Percentiles rank a stretch among this genome's conserved stretches.
phyloP scores from a whole-genome alignment of 2,329 filamentous ascomycete species.

The Pseudocercospora fuligena region DNA sequence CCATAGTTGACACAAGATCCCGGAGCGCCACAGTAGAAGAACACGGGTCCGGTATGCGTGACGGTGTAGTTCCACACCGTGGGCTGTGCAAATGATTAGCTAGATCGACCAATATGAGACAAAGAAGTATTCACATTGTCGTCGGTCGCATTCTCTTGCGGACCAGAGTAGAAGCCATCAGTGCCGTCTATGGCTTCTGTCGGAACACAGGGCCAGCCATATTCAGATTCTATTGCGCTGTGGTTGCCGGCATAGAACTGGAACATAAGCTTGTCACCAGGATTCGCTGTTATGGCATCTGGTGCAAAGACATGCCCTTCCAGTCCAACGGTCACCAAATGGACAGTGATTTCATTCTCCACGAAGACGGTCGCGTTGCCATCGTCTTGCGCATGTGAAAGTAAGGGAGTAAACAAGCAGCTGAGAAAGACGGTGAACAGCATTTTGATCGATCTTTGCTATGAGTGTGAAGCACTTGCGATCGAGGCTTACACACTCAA shows the following conservation, averaged over 20 bases:
- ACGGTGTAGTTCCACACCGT: constrained; percentile 46
- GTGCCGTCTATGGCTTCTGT: constrained; percentile 27
- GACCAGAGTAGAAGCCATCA: constrained; percentile 29
- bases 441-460: neutral
- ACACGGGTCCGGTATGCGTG: constrained; percentile 68
- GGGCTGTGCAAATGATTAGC: constrained; percentile 18
- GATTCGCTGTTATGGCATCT: constrained; percentile 40
- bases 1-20: constrained; percentile 66
- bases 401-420: neutral
- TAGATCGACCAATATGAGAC: neutral
- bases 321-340: constrained; percentile 44
- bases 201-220: constrained; percentile 46
- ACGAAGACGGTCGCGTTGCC: constrained; percentile 1
- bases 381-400: neutral
- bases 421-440: neutral
- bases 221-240: constrained; percentile 48
- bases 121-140: neutral
- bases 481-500: too few relatives aligned
- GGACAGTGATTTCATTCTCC: constrained; percentile 26
- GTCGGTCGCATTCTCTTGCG: constrained; percentile 9
- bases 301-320: constrained; percentile 43
- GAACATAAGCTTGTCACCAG: constrained; percentile 48
- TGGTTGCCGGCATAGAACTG: constrained; percentile 49
- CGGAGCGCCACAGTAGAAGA: constrained; percentile 71
- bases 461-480: too few relatives aligned